Conservation (phyloP, 352 stramenopile species). For the Plasmopara muralis region DNA sequence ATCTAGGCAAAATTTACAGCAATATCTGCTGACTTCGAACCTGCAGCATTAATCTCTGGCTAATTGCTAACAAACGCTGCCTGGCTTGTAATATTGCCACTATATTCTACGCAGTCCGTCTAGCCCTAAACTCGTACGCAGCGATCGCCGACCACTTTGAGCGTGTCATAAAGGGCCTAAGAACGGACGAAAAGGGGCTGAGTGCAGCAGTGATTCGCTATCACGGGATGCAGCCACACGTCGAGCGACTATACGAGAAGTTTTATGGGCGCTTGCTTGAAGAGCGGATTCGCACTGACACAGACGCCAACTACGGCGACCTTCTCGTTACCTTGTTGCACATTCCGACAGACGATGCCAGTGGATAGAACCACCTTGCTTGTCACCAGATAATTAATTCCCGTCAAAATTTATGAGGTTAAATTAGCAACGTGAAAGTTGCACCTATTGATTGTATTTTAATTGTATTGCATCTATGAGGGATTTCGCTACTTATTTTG, state of each 20-base stretch:
- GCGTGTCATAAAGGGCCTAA: conserved; percentile 48
- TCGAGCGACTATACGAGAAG: conserved; percentile 39
- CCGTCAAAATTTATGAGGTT: no score
- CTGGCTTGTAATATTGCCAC: conserved; percentile 8
- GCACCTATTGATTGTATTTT: no score
- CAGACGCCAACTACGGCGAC: conserved; percentile 46
- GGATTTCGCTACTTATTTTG: no score
- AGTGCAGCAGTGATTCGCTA: conserved; percentile 53
- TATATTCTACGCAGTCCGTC: conserved; percentile 28
- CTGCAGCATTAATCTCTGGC: not conserved
- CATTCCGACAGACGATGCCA: conserved; percentile 14
- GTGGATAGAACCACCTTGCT: no score
- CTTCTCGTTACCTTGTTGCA: conserved; percentile 47
- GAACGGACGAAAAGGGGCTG: conserved; percentile 52
- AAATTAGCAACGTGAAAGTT: no score
- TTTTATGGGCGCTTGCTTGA: conserved; percentile 37
- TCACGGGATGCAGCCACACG: conserved; percentile 33
- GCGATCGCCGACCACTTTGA: conserved; percentile 48
- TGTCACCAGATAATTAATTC: no score
- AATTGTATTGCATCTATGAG: no score
- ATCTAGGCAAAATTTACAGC: not conserved
- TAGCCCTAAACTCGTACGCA: conserved; percentile 46
- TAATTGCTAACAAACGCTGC: not conserved
- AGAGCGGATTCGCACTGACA: conserved; percentile 48
- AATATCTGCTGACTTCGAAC: not conserved